Evolutionary conservation across 192 early-diverging fungal species (phyloP).

Genomic region (Podila epicladia): DNA sequence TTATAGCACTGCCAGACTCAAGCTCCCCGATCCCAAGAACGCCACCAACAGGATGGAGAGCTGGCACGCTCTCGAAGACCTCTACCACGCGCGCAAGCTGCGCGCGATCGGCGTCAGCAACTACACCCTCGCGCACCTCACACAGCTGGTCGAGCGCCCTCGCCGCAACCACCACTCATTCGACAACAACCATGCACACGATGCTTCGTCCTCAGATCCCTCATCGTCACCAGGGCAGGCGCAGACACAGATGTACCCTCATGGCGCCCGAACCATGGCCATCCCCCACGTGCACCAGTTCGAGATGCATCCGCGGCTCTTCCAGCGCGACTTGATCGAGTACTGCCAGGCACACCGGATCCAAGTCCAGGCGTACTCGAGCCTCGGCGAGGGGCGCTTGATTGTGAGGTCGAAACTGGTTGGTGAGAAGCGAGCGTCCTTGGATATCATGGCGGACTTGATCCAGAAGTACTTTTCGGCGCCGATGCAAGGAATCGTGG

Average conservation of each 20-base stretch:
- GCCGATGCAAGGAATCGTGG: not conserved
- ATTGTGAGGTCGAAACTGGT: conserved; percentile 19
- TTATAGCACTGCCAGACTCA: conserved; percentile 48
- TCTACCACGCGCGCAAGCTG: conserved; percentile 66
- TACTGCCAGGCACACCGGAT: conserved; percentile 66
- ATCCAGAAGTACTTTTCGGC: conserved; percentile 45
- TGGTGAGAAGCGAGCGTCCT: not conserved
- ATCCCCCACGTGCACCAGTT: conserved; percentile 76
- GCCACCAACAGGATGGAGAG: conserved; percentile 61
- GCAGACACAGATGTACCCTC: too few relatives aligned
- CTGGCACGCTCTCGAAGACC: conserved; percentile 69
- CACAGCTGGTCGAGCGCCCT: conserved; percentile 59
- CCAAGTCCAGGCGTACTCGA: conserved; percentile 75
- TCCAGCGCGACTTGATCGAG: conserved; percentile 64
- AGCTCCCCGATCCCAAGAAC: conserved; percentile 57
- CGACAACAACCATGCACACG: conserved; percentile 26
- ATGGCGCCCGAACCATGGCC: conserved; percentile 54
- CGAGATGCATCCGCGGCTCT: conserved; percentile 73
- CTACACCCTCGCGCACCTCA: conserved; percentile 68
- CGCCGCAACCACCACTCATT: not conserved
- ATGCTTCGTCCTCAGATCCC: not conserved
- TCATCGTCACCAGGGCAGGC: not conserved
- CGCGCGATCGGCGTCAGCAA: conserved; percentile 80
- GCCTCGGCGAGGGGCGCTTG: conserved; percentile 70
- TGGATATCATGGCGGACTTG: conserved; percentile 44